Evolutionary conservation across 495 filamentous ascomycete species (phyloP).

Genomic region (Aspergillus ostianus): DNA sequence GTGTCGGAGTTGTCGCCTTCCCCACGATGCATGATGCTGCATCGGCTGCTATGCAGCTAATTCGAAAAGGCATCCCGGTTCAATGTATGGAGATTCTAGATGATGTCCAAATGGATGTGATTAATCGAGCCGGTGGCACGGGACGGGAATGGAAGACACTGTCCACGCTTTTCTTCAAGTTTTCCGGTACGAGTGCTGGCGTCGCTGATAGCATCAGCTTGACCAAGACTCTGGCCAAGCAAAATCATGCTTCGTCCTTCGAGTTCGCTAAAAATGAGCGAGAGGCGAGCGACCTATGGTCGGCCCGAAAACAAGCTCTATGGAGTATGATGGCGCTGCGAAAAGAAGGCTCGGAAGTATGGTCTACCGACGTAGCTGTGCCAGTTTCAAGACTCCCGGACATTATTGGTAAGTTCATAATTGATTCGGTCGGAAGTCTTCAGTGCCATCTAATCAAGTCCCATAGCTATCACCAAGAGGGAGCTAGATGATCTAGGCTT

Average conservation of each 20-base stretch:
- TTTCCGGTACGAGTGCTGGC: slow-evolving; percentile 67
- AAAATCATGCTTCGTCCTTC: slow-evolving; percentile 63
- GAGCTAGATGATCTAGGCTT: slow-evolving; percentile 82
- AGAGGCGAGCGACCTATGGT: slow-evolving; percentile 81
- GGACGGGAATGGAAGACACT: slow-evolving; percentile 68
- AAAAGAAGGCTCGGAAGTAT: slow-evolving; percentile 59
- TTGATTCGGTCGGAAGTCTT: neutral
- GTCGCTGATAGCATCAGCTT: slow-evolving; percentile 82
- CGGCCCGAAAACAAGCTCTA: slow-evolving; percentile 80
- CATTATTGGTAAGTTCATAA: slow-evolving; percentile 61
- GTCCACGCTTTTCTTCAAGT: slow-evolving; percentile 95
- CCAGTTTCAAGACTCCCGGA: slow-evolving; percentile 83
- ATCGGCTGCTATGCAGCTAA: slow-evolving; percentile 74
- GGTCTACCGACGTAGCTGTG: slow-evolving; percentile 86
- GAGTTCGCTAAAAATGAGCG: slow-evolving; percentile 70
- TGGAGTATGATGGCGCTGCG: slow-evolving; percentile 61
- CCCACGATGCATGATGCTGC: slow-evolving; percentile 74
- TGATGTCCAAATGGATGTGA: slow-evolving; percentile 90
- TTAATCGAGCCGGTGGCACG: slow-evolving; percentile 78
- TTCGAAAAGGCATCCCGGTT: slow-evolving; percentile 76
- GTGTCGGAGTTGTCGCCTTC: slow-evolving; percentile 86
- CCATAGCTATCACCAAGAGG: slow-evolving; percentile 77
- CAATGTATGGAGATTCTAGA: slow-evolving; percentile 91
- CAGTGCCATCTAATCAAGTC: neutral
- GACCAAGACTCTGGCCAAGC: slow-evolving; percentile 65